A percentile compares a stretch with the other conserved stretches of the same genome.
Conservation (phyloP, 179 eudicot species). For the Actinidia arguta region DNA sequence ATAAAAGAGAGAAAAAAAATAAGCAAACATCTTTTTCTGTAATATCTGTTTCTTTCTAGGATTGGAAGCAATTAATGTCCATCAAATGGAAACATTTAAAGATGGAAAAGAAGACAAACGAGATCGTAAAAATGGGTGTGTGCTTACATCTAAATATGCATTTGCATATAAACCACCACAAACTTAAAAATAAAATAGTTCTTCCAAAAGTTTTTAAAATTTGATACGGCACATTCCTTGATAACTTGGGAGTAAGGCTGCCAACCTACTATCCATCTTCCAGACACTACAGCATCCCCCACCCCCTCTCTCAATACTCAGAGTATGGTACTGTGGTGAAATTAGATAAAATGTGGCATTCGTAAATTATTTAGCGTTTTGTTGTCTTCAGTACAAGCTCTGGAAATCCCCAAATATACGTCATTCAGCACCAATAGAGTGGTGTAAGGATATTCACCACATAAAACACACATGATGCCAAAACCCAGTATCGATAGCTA, state of each 20-base stretch:
- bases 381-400: too few species aligned
- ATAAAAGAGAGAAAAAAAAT: constrained; percentile 2
- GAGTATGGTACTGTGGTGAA: too few species aligned
- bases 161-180: too few species aligned
- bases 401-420: neutral
- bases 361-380: too few species aligned
- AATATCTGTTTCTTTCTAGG: neutral
- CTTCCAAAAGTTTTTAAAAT: neutral
- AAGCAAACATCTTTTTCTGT: neutral
- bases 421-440: neutral
- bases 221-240: too few species aligned
- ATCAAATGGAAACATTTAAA: neutral
- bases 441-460: neutral
- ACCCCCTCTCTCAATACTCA: too few species aligned
- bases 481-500: neutral
- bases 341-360: too few species aligned
- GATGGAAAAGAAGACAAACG: neutral
- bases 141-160: neutral
- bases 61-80: constrained; percentile 3
- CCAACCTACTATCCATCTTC: too few species aligned
- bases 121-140: neutral
- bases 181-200: neutral
- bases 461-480: neutral
- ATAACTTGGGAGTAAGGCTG: too few species aligned
- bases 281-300: too few species aligned